Conservation (phyloP, 2,329 filamentous ascomycete genomes). For the Onygena corvina region DNA sequence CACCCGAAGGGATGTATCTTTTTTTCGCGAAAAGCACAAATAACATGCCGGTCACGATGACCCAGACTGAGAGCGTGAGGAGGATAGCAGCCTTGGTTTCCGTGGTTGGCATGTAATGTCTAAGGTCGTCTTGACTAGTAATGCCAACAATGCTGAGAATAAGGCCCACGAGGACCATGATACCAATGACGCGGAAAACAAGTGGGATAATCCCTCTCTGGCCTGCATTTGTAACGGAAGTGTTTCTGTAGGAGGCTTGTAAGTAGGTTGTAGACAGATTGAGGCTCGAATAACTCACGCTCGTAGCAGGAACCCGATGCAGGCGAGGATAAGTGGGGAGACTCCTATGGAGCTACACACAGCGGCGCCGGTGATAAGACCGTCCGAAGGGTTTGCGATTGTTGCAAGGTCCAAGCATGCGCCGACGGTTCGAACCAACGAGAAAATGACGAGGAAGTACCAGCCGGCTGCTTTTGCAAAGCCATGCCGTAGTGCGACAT, state of each 20-base stretch:
- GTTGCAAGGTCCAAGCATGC: constrained; percentile 40
- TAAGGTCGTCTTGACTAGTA: neutral
- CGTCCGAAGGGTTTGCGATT: constrained; percentile 31
- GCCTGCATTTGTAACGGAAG: neutral
- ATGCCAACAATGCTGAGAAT: constrained; percentile 1
- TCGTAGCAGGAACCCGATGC: constrained; percentile 35
- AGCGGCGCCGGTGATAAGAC: constrained; percentile 32
- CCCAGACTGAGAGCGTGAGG: neutral
- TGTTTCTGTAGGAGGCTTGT: neutral
- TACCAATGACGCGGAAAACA: neutral
- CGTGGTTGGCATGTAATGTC: neutral
- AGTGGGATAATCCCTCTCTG: neutral
- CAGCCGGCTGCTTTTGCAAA: constrained; percentile 39
- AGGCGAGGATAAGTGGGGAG: constrained; percentile 38
- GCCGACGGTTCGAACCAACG: constrained; percentile 41
- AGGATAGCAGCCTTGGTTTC: neutral
- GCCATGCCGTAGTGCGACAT: constrained; percentile 29
- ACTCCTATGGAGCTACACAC: constrained; percentile 39
- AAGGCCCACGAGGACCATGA: neutral
- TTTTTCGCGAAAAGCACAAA: constrained; percentile 23
- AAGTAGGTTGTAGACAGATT: neutral
- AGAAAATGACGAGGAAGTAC: constrained; percentile 44
- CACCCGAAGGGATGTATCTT: constrained; percentile 30
- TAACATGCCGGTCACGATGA: constrained; percentile 17
- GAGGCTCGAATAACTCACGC: constrained; percentile 18